These are phyloP conservation scores for Diaporthe sp. DNA, from an alignment of 2,329 filamentous ascomycete species.

Conservation along the genomic window DNA sequence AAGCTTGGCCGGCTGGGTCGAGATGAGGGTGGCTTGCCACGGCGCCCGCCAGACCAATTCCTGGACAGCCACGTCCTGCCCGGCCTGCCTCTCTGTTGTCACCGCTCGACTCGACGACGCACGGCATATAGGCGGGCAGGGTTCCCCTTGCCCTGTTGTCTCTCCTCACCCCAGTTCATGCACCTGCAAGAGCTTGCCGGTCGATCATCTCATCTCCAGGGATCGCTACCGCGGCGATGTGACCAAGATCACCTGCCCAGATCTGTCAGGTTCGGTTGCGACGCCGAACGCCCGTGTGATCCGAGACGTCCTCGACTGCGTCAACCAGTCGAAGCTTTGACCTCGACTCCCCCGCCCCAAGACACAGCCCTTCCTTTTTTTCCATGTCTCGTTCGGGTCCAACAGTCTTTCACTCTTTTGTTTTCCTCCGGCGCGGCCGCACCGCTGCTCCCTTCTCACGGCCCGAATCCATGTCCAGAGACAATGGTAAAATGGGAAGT, in stretches of 20 bases:
- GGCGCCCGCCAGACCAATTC: neutral
- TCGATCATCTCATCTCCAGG: constrained; percentile 30
- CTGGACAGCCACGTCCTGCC: constrained; percentile 1
- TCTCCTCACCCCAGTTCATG: constrained; percentile 13
- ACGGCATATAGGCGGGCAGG: neutral
- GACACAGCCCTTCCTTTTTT: constrained; percentile 20
- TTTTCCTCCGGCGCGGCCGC: constrained; percentile 6
- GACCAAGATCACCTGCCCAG: constrained; percentile 26
- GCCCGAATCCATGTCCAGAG: constrained; percentile 7
- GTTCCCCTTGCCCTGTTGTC: constrained; percentile 10
- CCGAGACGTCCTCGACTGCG: constrained; percentile 19
- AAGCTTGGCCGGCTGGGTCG: neutral
- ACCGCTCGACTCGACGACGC: constrained; percentile 11
- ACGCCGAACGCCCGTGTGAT: constrained; percentile 17
- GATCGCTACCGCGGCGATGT: constrained; percentile 12
- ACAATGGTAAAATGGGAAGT: constrained; percentile 10
- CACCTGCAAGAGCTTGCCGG: constrained; percentile 27
- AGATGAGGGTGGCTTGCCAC: constrained; percentile 25
- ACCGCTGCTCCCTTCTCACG: constrained; percentile 8
- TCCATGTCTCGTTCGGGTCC: constrained; percentile 8
- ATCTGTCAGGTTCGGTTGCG: constrained; percentile 28
- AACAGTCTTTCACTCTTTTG: neutral
- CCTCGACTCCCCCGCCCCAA: constrained; percentile 19
- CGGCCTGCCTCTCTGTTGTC: neutral
- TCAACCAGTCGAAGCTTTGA: constrained; percentile 27